Evolutionary conservation across 31 red algal genomes (phyloP), one percentile per base, ranked within the genome.

Genomic region (Porphyra umbilicalis): DNA sequence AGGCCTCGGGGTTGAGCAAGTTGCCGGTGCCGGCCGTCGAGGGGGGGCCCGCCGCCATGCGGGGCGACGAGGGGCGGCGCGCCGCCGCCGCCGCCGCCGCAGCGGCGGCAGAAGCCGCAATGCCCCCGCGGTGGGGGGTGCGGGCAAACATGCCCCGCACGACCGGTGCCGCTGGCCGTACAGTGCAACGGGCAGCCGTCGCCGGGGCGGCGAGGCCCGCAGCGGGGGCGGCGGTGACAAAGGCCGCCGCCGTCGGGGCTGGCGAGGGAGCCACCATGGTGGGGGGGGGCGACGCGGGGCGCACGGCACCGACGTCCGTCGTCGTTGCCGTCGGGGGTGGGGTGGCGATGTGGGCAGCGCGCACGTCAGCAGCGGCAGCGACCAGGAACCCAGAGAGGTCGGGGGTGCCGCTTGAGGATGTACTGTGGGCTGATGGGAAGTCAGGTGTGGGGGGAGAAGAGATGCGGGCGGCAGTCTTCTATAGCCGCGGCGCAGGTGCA

Each of bases 1-100:
- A 98, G 9, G 77, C 81, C 68, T 94, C 87, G 8, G 95, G 87
- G 38, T 98, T 89, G 10, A 98, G 85, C 35, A 98, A 68, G 30
- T 81, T 82, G 29, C 86, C 83, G 40, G 89, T 33, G 42, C 36
- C 78, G 37, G 84, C 79, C 39, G 80, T 39, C 39, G 37, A 76
- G 76, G 39, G 74, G 9, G 36, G 68, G 31, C 71, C 57, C 20
- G 57, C 57, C 57, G 57, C 57, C 57, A 71, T 71, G 25, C 57
- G 57, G 6, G 25, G 57, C 57, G 57, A 71, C 57, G 25, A 18
- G 13, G 57, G 30, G 25, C 25, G 14, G 57, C 57, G 25, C 25
- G 25, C 30, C 25, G 57, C 57, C 57, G 20, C 13, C 14, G 42
- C 2, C 25, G 13, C 0, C 3, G 57, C 4, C 4, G 15, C 25